Evolutionary conservation across 2,329 filamentous ascomycete species (phyloP), one percentile per base, ranked within the genome.

Genomic region (Fusarium sp.): DNA sequence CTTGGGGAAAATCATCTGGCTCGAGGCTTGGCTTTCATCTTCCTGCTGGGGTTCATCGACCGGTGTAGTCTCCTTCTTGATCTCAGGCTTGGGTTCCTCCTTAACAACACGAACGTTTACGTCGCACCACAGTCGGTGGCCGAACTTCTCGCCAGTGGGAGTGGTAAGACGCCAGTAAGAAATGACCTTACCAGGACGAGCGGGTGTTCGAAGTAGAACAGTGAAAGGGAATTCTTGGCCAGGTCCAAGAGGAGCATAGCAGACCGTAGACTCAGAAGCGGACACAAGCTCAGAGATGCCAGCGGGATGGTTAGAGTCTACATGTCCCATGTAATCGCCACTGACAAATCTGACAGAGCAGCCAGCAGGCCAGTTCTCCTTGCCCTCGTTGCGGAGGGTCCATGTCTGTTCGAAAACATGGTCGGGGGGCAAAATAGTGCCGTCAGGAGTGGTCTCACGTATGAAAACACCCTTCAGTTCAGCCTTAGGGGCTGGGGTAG

Each of bases 81-180:
- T 75, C 72, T 76, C 54, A 11, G 55, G 55, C 71, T 72, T 65
- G 25, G 72, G 68, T 44, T 76, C 72, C 32, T 79, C 77, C 72
- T 83, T 78, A 68, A 81, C 77, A 30, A 77, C 74, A 73, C 85
- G 82, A 72, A 98, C 93, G 53, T 89, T 87, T 69, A 99, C 89
- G 72, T 98, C 94, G 78, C 95, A 98, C 95, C 95, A 99, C 49
- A 99, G 85, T 76, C 94, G 92, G 83, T 98, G 93, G 41, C 96
- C 96, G 71, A 98, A 98, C 70, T 93, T 92, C 70, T 87, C 84
- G 25, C 94, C 94, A 61, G 93, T 90, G 10, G 90, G 86, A 63
- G 93, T 90, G 74, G 94, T 97, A 71, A 99, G 84, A 68, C 95
- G 94, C 96, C 96, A 99, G 86, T 98, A 98, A 3, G 96, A 98